These are phyloP conservation scores for Paragyromitra xinjiangensis DNA, from an alignment of 495 filamentous ascomycete species.

Conservation along the genomic window DNA sequence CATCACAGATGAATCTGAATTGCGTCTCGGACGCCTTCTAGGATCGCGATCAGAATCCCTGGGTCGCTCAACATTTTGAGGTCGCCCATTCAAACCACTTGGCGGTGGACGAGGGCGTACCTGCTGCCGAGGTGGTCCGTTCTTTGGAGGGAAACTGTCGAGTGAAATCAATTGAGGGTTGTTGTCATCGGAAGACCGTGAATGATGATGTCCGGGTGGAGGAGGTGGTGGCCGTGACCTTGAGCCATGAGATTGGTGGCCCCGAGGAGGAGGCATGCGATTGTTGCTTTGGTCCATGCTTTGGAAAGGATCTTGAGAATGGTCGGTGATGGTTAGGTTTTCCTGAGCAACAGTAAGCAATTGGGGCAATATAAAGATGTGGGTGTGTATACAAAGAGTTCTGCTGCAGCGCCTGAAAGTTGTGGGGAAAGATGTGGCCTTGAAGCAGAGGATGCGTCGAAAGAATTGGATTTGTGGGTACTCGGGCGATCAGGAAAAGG, in stretches of 20 bases:
- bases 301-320: constrained; percentile 50
- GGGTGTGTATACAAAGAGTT: constrained; percentile 81
- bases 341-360: constrained; percentile 57
- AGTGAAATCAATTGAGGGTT: constrained; percentile 55
- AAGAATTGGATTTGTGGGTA: constrained; percentile 68
- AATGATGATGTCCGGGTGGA: constrained; percentile 66
- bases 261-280: constrained; percentile 57
- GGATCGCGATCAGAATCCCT: constrained; percentile 51
- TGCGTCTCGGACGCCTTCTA: constrained; percentile 71
- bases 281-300: constrained; percentile 34
- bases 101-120: constrained; percentile 59
- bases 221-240: constrained; percentile 61
- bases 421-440: constrained; percentile 66
- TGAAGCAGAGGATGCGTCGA: constrained; percentile 62
- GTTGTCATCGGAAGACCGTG: constrained; percentile 71
- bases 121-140: constrained; percentile 58
- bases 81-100: constrained; percentile 55
- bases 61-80: constrained; percentile 42
- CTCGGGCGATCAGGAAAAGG: constrained; percentile 57
- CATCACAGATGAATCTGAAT: constrained; percentile 92
- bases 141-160: constrained; percentile 44
- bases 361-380: background rate
- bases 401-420: constrained; percentile 73
- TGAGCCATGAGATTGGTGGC: constrained; percentile 37
- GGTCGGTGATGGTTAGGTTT: constrained; percentile 62